Percentiles rank a stretch among this genome's conserved stretches.
These are phyloP conservation scores for Elsinoe perseae DNA, from an alignment of 2,329 filamentous ascomycete species.

Conservation along the genomic window DNA sequence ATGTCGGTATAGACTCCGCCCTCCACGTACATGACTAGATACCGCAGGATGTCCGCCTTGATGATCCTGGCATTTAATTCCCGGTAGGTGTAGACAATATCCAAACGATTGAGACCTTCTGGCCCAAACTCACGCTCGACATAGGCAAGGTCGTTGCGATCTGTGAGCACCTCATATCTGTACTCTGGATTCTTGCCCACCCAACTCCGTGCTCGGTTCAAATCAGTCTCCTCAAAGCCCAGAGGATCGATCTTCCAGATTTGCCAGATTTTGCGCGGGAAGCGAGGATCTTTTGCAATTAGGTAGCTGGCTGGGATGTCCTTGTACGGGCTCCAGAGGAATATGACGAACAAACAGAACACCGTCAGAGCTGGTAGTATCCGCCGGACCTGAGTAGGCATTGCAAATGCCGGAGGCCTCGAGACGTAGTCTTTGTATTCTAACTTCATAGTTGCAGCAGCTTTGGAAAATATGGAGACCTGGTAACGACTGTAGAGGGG, in stretches of 20 bases:
- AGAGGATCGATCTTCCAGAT: constrained; percentile 66
- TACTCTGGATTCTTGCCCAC: constrained; percentile 57
- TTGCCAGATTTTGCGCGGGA: constrained; percentile 67
- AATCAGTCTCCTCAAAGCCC: constrained; percentile 57
- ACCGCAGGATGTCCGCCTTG: constrained; percentile 56
- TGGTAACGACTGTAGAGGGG: not conserved
- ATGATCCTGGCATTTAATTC: constrained; percentile 54
- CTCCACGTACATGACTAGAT: constrained; percentile 57
- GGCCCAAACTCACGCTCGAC: constrained; percentile 61
- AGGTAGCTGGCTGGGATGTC: constrained; percentile 4
- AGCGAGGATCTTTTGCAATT: constrained; percentile 28
- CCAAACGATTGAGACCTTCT: constrained; percentile 55
- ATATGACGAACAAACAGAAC: constrained; percentile 39
- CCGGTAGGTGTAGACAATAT: constrained; percentile 54
- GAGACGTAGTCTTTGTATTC: constrained; percentile 20
- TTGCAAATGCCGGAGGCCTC: constrained; percentile 22
- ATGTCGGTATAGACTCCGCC: constrained; percentile 54
- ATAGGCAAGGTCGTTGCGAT: constrained; percentile 59
- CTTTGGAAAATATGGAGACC: not conserved
- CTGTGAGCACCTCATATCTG: constrained; percentile 62
- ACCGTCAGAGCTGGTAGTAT: constrained; percentile 42
- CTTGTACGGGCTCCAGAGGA: constrained; percentile 33
- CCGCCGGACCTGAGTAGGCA: constrained; percentile 45
- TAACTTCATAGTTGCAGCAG: constrained; percentile 16
- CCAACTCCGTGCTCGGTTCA: constrained; percentile 56